These are phyloP conservation scores for Dillenia suffruticosa DNA, from an alignment of 164 flowering plant species.

Conservation along the genomic window DNA sequence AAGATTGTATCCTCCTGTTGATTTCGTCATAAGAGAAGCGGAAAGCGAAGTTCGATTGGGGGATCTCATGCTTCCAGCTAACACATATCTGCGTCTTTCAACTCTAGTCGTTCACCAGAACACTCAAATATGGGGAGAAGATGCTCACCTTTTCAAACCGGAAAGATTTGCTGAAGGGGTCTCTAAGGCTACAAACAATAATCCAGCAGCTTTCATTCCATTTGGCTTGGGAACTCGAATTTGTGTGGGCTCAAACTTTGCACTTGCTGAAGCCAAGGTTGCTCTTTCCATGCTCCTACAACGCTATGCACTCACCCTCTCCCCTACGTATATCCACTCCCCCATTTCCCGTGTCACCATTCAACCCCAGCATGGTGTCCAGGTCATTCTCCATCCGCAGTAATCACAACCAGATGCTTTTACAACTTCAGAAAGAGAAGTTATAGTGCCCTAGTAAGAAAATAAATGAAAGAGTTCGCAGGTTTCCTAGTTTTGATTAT, in stretches of 20 bases:
- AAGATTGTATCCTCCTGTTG: constrained; percentile 7
- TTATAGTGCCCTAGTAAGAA: too few relatives aligned
- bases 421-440: too few relatives aligned
- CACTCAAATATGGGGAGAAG: constrained; percentile 7
- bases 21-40: background rate
- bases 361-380: constrained; percentile 3
- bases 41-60: background rate
- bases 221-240: constrained; percentile 5
- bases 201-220: background rate
- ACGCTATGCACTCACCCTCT: constrained; percentile 1
- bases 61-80: background rate
- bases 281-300: constrained; percentile 8
- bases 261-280: constrained; percentile 3
- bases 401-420: too few relatives aligned
- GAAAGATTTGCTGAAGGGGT: constrained; percentile 8
- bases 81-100: background rate
- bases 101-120: background rate
- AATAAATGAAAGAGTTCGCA: too few relatives aligned
- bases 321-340: constrained; percentile 6
- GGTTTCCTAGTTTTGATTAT: too few relatives aligned
- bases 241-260: constrained; percentile 7
- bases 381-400: background rate
- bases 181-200: constrained; percentile 1
- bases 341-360: constrained; percentile 1
- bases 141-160: constrained; percentile 6